phyloP scores from a whole-genome alignment of 768 basidiomycete genomes.

The Pseudohyphozyma bogoriensis region DNA sequence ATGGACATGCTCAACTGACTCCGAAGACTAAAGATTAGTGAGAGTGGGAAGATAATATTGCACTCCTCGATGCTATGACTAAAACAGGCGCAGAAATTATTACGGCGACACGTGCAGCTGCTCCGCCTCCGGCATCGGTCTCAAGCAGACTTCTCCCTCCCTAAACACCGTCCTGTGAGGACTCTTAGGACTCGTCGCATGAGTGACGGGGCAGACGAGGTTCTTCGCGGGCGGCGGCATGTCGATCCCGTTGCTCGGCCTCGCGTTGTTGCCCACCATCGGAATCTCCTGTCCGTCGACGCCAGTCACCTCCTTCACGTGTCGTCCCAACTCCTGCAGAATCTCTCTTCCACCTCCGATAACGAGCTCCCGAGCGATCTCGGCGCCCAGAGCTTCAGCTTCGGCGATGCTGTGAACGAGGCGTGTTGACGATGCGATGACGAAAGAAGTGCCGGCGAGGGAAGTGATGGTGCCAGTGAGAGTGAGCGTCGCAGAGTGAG shows the following conservation, averaged over 20 bases:
- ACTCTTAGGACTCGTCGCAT: neutral
- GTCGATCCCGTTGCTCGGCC: constrained; percentile 7
- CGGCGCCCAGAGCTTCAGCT: constrained; percentile 58
- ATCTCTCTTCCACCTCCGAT: constrained; percentile 65
- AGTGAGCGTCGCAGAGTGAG: constrained; percentile 42
- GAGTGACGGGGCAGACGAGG: neutral
- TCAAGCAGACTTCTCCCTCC: constrained; percentile 9
- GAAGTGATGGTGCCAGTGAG: constrained; percentile 77
- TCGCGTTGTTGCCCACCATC: neutral
- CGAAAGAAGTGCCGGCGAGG: constrained; percentile 60
- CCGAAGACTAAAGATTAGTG: too few relatives aligned
- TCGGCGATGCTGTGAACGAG: constrained; percentile 49
- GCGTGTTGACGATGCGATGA: constrained; percentile 53
- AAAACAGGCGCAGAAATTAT: too few relatives aligned
- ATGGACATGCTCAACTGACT: too few relatives aligned
- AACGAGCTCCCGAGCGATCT: constrained; percentile 56
- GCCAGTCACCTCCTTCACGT: constrained; percentile 18
- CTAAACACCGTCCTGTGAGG: constrained; percentile 6
- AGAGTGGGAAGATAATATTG: too few relatives aligned
- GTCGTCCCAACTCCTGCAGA: constrained; percentile 64
- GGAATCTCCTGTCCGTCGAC: constrained; percentile 1
- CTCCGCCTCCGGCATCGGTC: neutral
- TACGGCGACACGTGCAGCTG: too few relatives aligned
- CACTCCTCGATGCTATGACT: too few relatives aligned
- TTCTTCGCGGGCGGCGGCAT: neutral